Evolutionary conservation across 257 asterid genomes (phyloP).

Genomic region (Solanum appendiculatum): DNA sequence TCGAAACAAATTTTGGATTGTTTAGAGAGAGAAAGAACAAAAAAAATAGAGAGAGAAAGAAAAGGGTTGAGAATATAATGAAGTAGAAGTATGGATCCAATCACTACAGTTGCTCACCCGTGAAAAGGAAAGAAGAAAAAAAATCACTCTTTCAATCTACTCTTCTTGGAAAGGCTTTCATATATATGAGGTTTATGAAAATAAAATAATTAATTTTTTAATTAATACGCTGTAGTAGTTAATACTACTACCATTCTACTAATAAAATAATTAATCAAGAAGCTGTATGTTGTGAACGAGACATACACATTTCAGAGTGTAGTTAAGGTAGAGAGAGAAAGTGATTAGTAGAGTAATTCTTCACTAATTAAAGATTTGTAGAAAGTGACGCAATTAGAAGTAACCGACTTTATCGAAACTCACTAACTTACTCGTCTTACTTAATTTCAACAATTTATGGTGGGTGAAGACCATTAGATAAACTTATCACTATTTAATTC

Average conservation of each 20-base stretch:
- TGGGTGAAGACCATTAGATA: background rate
- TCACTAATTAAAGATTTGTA: background rate
- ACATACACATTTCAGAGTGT: background rate
- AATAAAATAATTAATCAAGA: background rate
- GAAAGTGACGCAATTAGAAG: background rate
- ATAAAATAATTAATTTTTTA: background rate
- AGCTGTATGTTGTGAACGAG: background rate
- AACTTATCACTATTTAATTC: background rate
- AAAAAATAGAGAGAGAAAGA: background rate
- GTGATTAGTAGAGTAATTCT: background rate
- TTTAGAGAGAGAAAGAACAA: slow-evolving; percentile 7
- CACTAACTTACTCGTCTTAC: background rate
- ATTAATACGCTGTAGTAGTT: background rate
- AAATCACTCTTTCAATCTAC: background rate
- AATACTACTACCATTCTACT: background rate
- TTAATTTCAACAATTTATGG: background rate
- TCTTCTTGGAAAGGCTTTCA: background rate
- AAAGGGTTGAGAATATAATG: slow-evolving; percentile 1
- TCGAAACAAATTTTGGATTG: slow-evolving; percentile 8
- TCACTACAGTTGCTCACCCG: slow-evolving; percentile 33
- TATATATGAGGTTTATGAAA: background rate
- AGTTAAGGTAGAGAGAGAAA: background rate
- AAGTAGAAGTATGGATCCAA: slow-evolving; percentile 27
- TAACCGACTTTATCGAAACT: background rate
- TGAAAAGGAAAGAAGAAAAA: slow-evolving; percentile 4